A percentile compares a stretch with the other conserved stretches of the same genome.
phyloP scores from a whole-genome alignment of 2,329 filamentous ascomycete genomes.

The Tolypocladium amazonense region DNA sequence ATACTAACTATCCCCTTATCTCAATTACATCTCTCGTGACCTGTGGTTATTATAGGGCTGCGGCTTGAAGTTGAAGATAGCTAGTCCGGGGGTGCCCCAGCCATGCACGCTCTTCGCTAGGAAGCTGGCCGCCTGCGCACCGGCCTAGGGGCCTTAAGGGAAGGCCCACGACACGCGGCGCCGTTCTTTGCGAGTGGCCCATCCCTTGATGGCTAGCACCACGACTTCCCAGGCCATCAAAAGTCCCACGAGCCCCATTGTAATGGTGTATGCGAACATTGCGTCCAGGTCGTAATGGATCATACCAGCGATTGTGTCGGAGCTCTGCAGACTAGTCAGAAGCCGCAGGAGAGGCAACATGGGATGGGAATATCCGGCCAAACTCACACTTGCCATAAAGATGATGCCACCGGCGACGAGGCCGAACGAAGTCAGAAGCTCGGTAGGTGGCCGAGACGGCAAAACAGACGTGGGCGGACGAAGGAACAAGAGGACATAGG shows the following conservation, averaged over 20 bases:
- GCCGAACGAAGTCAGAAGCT: slow-evolving; percentile 80
- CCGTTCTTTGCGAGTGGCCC: slow-evolving; percentile 48
- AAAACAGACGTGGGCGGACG: slow-evolving; percentile 70
- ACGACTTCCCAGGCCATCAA: slow-evolving; percentile 79
- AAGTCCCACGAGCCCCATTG: slow-evolving; percentile 71
- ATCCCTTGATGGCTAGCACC: slow-evolving; percentile 75
- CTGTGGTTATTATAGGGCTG: too few species aligned
- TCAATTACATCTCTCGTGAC: too few species aligned
- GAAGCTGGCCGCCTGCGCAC: background rate
- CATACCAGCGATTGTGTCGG: slow-evolving; percentile 68
- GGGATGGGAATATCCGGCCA: background rate
- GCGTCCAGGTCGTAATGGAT: slow-evolving; percentile 68
- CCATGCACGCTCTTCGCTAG: background rate
- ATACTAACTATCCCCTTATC: too few species aligned
- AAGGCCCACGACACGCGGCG: background rate
- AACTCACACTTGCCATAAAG: slow-evolving; percentile 80
- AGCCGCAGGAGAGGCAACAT: background rate
- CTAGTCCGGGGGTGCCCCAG: too few species aligned
- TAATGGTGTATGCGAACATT: slow-evolving; percentile 89
- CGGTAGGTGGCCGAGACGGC: slow-evolving; percentile 77
- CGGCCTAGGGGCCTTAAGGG: background rate
- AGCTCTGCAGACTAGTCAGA: slow-evolving; percentile 40
- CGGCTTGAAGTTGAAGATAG: too few species aligned
- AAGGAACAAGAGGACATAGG: slow-evolving; percentile 71
- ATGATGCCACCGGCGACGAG: slow-evolving; percentile 79